A percentile compares a stretch with the other conserved stretches of the same genome.
Evolutionary conservation across 2,329 filamentous ascomycete species (phyloP).

Genomic region (Sporothrix schenckii): DNA sequence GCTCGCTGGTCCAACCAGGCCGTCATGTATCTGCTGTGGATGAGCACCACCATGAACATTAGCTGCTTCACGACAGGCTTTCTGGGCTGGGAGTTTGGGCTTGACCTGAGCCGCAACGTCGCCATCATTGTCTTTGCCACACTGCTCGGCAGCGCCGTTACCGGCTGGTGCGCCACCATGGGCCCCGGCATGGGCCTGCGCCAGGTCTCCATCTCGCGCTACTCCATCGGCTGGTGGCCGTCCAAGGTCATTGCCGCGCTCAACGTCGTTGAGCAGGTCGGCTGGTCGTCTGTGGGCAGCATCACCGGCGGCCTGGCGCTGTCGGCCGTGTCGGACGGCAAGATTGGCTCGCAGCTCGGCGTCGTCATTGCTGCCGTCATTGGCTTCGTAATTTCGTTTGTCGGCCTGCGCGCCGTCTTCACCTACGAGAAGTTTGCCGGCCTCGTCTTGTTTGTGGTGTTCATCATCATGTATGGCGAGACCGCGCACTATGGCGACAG

Average conservation of each 20-base stretch:
- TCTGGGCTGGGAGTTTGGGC: constrained; percentile 53
- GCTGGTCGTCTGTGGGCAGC: constrained; percentile 55
- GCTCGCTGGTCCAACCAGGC: constrained; percentile 48
- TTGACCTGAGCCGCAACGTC: constrained; percentile 50
- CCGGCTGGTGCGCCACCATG: constrained; percentile 55
- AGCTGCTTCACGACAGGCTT: constrained; percentile 57
- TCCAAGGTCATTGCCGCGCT: constrained; percentile 54
- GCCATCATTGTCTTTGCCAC: constrained; percentile 52
- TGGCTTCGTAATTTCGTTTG: constrained; percentile 55
- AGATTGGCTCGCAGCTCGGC: constrained; percentile 54
- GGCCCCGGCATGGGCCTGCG: constrained; percentile 55
- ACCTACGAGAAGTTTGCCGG: constrained; percentile 56
- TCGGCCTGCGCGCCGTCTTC: constrained; percentile 55
- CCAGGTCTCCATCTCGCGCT: constrained; percentile 55
- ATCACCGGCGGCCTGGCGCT: constrained; percentile 56
- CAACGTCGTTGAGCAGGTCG: constrained; percentile 55
- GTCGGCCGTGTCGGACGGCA: constrained; percentile 50
- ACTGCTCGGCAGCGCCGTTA: constrained; percentile 48
- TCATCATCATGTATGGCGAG: constrained; percentile 55
- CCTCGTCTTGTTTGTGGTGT: constrained; percentile 52
- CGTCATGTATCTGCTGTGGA: constrained; percentile 58
- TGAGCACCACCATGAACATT: constrained; percentile 55
- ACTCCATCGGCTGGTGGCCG: constrained; percentile 56
- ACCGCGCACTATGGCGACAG: constrained; percentile 49
- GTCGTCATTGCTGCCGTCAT: constrained; percentile 57